Evolutionary conservation across 140 eudicot species (phyloP), one percentile per base, ranked within the genome.

Genomic region (Ambrosia hybrid): DNA sequence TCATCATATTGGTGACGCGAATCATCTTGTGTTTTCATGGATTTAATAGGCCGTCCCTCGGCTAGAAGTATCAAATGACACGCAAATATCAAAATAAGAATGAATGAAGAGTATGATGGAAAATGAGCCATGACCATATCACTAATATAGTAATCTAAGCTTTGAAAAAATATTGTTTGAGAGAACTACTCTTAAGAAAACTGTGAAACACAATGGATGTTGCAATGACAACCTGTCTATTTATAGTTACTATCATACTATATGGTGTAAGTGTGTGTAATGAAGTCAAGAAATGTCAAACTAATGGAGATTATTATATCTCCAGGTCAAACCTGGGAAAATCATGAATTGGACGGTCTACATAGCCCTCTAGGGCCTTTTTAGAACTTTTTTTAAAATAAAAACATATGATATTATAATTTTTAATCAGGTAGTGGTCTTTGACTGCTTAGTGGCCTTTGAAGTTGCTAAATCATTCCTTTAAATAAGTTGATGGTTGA

Each of bases 401-500:
- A 21, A 21, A 21, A 21, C 30, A 51, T 76, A 68, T 62, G 51
- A 4, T 51, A 70, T 51, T 61, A 16, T 70, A 77, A 76, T 4
- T 41, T 41, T 41, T 41, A 41, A 41, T 41, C 46, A 41, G 46
- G 46, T 41, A 41, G 46, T 41, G 46, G 46, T 41, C 46, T 41
- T 41, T 41, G 85, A 83, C 73, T 64, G 65, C 73, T 65, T 76
- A 56, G 30, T 68, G 76, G 72, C 85, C 87, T 71, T 77, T n/a
- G 78, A 76, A 76, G 66, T 78, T 87, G 85, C 89, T 79, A 70
- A 75, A 57, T 51, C 57, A 68, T 57, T 83, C 69, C 76, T 86
- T 77, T 73, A 62, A 49, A 49, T 74, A 57, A 51, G 16, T 41
- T 6, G 46, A 41, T 9, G 46, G 46, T 6, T 41, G 46, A 41